phyloP scores from a whole-genome alignment of 2,329 filamentous ascomycete genomes.

The Fusarium nygamai region DNA sequence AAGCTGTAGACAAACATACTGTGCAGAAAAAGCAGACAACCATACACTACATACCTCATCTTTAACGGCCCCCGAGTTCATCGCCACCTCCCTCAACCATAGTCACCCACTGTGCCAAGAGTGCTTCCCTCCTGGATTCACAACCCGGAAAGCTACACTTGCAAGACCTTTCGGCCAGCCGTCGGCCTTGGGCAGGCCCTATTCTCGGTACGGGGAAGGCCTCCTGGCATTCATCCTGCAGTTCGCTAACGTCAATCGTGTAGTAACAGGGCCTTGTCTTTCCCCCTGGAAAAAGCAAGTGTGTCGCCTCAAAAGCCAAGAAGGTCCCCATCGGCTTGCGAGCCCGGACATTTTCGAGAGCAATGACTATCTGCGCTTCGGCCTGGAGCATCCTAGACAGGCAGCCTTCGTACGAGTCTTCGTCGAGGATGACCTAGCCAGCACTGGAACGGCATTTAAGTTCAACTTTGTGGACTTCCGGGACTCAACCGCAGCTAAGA shows the following conservation, averaged over 20 bases:
- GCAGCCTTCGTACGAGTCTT: neutral
- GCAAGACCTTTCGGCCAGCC: neutral
- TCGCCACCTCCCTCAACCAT: neutral
- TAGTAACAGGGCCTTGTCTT: neutral
- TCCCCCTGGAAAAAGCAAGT: neutral
- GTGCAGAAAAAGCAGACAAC: too few species aligned
- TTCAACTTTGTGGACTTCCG: conserved; percentile 34
- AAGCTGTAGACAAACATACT: neutral
- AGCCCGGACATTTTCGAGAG: neutral
- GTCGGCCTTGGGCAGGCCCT: neutral
- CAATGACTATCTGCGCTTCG: too few species aligned
- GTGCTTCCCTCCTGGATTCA: neutral
- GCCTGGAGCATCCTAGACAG: neutral
- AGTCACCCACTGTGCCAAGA: neutral
- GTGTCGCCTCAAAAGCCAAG: neutral
- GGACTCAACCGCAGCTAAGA: neutral
- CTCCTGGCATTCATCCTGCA: neutral
- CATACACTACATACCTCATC: neutral
- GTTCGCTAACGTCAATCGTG: neutral
- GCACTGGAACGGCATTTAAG: neutral
- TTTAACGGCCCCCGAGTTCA: neutral
- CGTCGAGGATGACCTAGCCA: neutral
- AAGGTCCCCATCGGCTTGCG: neutral
- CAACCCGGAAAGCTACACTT: neutral
- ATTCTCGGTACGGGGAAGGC: neutral